phyloP scores from a whole-genome alignment of 768 basidiomycete species.

The Tephrocybe sp. region DNA sequence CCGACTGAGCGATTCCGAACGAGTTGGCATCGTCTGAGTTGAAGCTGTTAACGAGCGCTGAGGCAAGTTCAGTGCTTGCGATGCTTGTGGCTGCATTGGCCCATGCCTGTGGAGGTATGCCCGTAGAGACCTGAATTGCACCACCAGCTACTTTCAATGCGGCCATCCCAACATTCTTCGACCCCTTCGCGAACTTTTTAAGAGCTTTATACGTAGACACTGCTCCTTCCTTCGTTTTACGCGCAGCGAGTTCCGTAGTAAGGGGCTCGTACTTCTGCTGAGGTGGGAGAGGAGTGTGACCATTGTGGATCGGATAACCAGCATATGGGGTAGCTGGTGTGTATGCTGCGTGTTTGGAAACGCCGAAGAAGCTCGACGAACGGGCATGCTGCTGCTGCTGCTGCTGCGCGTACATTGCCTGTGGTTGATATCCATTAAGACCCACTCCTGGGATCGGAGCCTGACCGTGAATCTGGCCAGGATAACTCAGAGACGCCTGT shows the following conservation, averaged over 20 bases:
- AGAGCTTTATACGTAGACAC: constrained; percentile 8
- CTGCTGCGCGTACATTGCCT: not conserved
- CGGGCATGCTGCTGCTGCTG: not conserved
- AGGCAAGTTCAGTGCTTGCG: constrained; percentile 8
- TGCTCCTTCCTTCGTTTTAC: constrained; percentile 12
- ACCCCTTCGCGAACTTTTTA: constrained; percentile 7
- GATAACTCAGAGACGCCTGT: not conserved
- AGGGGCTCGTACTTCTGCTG: constrained; percentile 6
- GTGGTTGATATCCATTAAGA: not conserved
- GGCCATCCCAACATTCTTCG: constrained; percentile 10
- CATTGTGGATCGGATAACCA: not conserved
- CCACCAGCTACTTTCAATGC: constrained; percentile 16
- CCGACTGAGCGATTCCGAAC: constrained; percentile 12
- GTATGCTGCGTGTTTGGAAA: not conserved
- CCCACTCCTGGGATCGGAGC: not conserved
- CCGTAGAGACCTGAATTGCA: constrained; percentile 5
- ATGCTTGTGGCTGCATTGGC: constrained; percentile 9
- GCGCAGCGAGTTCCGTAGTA: constrained; percentile 12
- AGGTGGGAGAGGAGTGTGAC: not conserved
- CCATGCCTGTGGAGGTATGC: not conserved
- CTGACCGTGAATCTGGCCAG: not conserved
- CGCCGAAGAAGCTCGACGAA: constrained; percentile 6
- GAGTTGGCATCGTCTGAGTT: constrained; percentile 16
- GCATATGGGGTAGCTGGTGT: not conserved
- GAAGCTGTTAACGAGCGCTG: constrained; percentile 13